Percentiles rank a stretch among this genome's conserved stretches.
Evolutionary conservation across 108 stramenopile genomes (phyloP).

Genomic region (Skeletonema costatum): DNA sequence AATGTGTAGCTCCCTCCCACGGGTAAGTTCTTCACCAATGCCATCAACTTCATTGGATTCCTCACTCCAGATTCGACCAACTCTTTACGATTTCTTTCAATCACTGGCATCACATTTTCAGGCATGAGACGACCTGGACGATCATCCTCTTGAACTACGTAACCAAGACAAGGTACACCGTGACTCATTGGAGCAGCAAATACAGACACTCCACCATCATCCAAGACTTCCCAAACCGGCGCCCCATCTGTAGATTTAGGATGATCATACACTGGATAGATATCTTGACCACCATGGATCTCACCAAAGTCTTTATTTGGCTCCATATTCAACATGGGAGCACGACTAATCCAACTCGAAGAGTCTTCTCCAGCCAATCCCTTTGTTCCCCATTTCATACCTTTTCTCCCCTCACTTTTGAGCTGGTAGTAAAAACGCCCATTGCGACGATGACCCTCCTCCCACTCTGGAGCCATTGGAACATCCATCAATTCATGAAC

Average conservation of each 20-base stretch:
- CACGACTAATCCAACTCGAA: constrained; percentile 71
- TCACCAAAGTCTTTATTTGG: constrained; percentile 47
- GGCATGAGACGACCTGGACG: constrained; percentile 81
- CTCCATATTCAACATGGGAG: constrained; percentile 63
- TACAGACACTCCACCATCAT: constrained; percentile 80
- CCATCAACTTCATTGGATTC: constrained; percentile 87
- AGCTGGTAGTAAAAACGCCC: constrained; percentile 58
- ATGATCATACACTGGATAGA: constrained; percentile 81
- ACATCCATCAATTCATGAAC: constrained; percentile 95
- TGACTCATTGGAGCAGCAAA: constrained; percentile 94
- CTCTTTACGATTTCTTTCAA: constrained; percentile 71
- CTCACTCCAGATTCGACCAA: constrained; percentile 70
- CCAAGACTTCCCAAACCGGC: constrained; percentile 85
- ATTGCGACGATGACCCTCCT: constrained; percentile 40
- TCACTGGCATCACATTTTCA: constrained; percentile 79
- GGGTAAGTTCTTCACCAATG: constrained; percentile 80
- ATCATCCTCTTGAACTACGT: constrained; percentile 83
- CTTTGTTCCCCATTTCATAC: constrained; percentile 50
- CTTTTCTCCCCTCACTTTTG: constrained; percentile 25
- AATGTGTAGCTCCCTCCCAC: constrained; percentile 79
- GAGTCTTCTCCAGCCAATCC: constrained; percentile 72
- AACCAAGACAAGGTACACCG: constrained; percentile 94
- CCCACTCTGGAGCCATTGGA: constrained; percentile 92
- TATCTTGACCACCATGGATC: constrained; percentile 54
- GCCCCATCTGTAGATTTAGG: constrained; percentile 69